Evolutionary conservation across 2,329 filamentous ascomycete species (phyloP), one percentile per base, ranked within the genome.

Genomic region (Epicoccum nigrum): DNA sequence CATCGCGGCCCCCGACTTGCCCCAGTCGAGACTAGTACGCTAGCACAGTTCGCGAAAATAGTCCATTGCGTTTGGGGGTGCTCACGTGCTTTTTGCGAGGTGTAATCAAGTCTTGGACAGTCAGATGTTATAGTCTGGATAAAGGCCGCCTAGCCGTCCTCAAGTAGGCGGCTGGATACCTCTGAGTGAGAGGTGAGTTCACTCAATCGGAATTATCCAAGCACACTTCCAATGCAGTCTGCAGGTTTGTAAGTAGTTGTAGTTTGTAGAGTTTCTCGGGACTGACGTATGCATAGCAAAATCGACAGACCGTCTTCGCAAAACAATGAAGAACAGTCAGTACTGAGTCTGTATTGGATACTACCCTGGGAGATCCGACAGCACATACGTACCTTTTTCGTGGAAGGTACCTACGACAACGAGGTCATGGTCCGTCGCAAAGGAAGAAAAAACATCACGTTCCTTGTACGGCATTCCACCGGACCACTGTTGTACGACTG

Each of bases 341-440:
- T 44, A 19, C 32, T 35, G 9, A 33, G 33, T 4, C 37, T 58
- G 17, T 56, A 58, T 20, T 43, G 38, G 9, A 33, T 28, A 33
- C 40, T 64, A n/a, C 60, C 62, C 25, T 58, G 58, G 41, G 62
- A 64, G 31, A 51, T 64, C 27, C 62, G 62, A 20, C 54, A 63
- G 23, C 47, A 53, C 19, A 51, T 64, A 45, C 58, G 62, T 31
- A 41, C 50, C 3, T 63, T 54, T 27, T 63, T 56, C 13, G 51
- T 62, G 7, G 51, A 63, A 35, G 55, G 62, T 9, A 15, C 33
- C 4, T 54, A 55, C 12, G 62, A 64, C 39, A 55, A 63, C 17
- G 60, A 64, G 23, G 60, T 64, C 12, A 54, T 64, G 8, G 50
- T 64, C 13, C 55, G 62, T 8, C 53, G 45, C n/a, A 28, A 46